Evolutionary conservation across 768 basidiomycete genomes (phyloP).

Genomic region (Trametes sanguinea): DNA sequence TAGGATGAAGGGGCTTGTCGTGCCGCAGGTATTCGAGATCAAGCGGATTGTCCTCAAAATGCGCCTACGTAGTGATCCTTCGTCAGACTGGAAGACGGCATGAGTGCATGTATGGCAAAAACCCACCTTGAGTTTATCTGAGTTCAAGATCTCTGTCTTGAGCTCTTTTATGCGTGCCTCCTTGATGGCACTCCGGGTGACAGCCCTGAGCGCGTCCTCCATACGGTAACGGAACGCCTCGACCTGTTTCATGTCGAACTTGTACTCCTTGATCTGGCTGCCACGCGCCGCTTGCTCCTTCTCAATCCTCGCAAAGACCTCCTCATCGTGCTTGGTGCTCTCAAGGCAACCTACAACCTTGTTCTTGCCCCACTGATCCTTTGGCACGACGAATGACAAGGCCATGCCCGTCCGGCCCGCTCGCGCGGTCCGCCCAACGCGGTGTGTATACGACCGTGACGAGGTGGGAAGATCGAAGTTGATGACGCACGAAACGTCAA

Average conservation of each 20-base stretch:
- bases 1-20: constrained; percentile 91
- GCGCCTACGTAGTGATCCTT: constrained; percentile 59
- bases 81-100: neutral
- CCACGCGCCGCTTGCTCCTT: constrained; percentile 65
- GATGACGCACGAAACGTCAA: constrained; percentile 94
- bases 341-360: constrained; percentile 70
- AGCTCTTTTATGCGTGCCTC: constrained; percentile 95
- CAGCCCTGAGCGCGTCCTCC: constrained; percentile 91
- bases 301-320: constrained; percentile 75
- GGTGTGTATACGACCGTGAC: constrained; percentile 88
- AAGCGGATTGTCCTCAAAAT: constrained; percentile 95
- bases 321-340: constrained; percentile 75
- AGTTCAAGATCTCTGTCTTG: constrained; percentile 90
- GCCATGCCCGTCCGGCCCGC: constrained; percentile 93
- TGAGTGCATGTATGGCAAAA: neutral
- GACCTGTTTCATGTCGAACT: constrained; percentile 93
- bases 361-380: constrained; percentile 68
- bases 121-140: constrained; percentile 91
- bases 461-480: constrained; percentile 97
- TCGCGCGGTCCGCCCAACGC: constrained; percentile 94
- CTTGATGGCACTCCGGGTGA: constrained; percentile 81
- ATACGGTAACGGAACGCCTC: constrained; percentile 98
- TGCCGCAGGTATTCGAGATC: constrained; percentile 92
- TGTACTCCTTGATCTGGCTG: constrained; percentile 78
- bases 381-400: constrained; percentile 82